Percentiles rank a stretch among this genome's conserved stretches.
These are phyloP conservation scores for Ambrosia artemisiifolia DNA, from an alignment of 129 eudicot genomes.

Conservation along the genomic window DNA sequence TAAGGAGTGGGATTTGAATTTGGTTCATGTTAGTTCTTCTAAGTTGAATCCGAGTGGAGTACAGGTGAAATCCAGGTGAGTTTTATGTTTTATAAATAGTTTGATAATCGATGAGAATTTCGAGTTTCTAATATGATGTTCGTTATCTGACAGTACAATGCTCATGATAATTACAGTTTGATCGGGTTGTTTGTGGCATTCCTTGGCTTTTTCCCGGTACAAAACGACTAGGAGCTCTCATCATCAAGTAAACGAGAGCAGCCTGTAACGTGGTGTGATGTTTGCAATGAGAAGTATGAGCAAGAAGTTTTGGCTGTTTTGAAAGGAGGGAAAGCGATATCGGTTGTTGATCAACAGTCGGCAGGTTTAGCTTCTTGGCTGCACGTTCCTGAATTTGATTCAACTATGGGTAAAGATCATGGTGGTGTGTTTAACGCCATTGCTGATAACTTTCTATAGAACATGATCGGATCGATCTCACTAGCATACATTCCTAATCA, in stretches of 20 bases:
- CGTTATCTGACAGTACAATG: slow-evolving; percentile 53
- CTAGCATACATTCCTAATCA: too few species aligned
- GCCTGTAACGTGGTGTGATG: slow-evolving; percentile 43
- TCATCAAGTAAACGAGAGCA: slow-evolving; percentile 29
- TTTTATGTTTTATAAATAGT: background rate
- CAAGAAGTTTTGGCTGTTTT: slow-evolving; percentile 49
- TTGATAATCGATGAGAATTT: background rate
- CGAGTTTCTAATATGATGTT: slow-evolving; percentile 21
- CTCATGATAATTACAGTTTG: slow-evolving; percentile 74
- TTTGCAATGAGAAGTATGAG: slow-evolving; percentile 73
- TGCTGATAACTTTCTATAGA: too few species aligned
- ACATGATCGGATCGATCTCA: too few species aligned
- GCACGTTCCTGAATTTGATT: slow-evolving; percentile 43
- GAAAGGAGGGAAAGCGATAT: slow-evolving; percentile 43
- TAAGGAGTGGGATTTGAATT: slow-evolving; percentile 68
- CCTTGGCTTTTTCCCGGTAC: slow-evolving; percentile 79
- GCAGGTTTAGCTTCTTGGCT: slow-evolving; percentile 57
- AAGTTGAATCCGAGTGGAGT: slow-evolving; percentile 32
- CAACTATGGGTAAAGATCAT: slow-evolving; percentile 50
- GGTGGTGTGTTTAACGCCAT: slow-evolving; percentile 43
- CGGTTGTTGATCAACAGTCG: slow-evolving; percentile 49
- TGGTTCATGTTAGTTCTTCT: slow-evolving; percentile 69
- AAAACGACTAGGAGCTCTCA: slow-evolving; percentile 45
- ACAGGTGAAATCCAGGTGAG: slow-evolving; percentile 56
- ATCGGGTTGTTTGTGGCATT: slow-evolving; percentile 96